These are phyloP conservation scores for Ganoderma lucidum DNA, from an alignment of 1,284 basidiomycete genomes.

Conservation along the genomic window DNA sequence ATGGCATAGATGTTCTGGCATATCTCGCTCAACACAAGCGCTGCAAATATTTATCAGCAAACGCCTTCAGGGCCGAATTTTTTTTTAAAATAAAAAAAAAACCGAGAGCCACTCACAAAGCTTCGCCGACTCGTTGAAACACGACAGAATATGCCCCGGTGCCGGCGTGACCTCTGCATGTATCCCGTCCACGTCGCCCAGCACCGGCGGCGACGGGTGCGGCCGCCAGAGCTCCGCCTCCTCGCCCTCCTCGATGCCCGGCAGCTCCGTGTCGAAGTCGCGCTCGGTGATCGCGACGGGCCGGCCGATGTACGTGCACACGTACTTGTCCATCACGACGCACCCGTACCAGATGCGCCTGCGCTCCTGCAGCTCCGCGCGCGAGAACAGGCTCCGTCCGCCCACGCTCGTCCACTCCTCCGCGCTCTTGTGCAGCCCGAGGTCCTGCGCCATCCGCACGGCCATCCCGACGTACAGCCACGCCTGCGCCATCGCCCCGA, in stretches of 20 bases:
- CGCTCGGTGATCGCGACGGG: conserved; percentile 82
- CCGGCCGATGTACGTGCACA: conserved; percentile 82
- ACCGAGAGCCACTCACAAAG: conserved; percentile 60
- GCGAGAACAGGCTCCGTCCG: conserved; percentile 67
- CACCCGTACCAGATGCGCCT: conserved; percentile 85
- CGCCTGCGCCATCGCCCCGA: conserved; percentile 87
- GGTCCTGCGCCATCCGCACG: conserved; percentile 85
- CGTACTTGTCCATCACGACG: conserved; percentile 83
- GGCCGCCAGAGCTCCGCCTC: conserved; percentile 67
- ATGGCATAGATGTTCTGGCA: conserved; percentile 81
- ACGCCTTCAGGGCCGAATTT: too few species aligned
- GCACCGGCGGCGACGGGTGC: conserved; percentile 48
- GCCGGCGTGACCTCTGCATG: conserved; percentile 43
- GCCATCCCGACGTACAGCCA: conserved; percentile 87
- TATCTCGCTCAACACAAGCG: conserved; percentile 70
- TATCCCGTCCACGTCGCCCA: conserved; percentile 42
- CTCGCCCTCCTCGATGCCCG: conserved; percentile 74
- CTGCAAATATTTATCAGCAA: conserved; percentile 44
- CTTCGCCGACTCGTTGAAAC: conserved; percentile 79
- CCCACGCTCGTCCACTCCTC: conserved; percentile 75
- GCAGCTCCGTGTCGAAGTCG: conserved; percentile 82
- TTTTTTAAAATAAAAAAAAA: not conserved
- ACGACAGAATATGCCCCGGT: conserved; percentile 68
- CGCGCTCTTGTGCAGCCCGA: conserved; percentile 85
- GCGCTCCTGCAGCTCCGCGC: conserved; percentile 75